phyloP scores from a whole-genome alignment of 257 asterid genomes.

The Solanum sitiens region DNA sequence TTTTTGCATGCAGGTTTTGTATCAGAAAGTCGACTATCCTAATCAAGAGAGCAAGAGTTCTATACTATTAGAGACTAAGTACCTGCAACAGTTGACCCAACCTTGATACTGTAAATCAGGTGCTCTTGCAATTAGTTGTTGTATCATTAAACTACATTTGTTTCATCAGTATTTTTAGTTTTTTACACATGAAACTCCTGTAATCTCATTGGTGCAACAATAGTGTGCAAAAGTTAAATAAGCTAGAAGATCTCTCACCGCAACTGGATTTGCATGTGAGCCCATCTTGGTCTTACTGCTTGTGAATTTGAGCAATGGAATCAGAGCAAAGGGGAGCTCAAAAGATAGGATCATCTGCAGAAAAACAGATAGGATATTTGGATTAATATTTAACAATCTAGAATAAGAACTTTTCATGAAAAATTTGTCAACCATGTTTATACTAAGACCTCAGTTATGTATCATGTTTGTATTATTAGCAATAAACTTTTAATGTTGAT shows the following conservation, averaged over 20 bases:
- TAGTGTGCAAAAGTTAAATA: not conserved
- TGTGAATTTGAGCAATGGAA: constrained; percentile 95
- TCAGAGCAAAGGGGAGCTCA: constrained; percentile 90
- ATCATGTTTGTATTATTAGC: not conserved
- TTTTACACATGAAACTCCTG: not conserved
- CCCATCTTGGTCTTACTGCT: constrained; percentile 97
- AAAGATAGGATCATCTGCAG: constrained; percentile 90
- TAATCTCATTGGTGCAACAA: not conserved
- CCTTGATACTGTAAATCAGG: not conserved
- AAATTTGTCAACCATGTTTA: not conserved
- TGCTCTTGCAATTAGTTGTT: not conserved
- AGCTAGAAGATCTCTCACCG: constrained; percentile 30
- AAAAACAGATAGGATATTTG: not conserved
- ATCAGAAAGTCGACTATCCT: not conserved
- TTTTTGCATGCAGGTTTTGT: not conserved
- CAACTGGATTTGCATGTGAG: constrained; percentile 43
- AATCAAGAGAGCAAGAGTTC: not conserved
- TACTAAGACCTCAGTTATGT: not conserved
- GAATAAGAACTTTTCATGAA: not conserved
- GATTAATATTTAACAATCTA: not conserved
- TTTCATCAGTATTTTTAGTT: not conserved
- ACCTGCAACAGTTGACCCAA: not conserved
- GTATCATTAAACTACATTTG: not conserved
- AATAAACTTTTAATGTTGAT: not conserved
- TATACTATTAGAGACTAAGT: not conserved